These are phyloP conservation scores for Nicotiana otophora DNA, from an alignment of 257 asterid species.

Conservation along the genomic window DNA sequence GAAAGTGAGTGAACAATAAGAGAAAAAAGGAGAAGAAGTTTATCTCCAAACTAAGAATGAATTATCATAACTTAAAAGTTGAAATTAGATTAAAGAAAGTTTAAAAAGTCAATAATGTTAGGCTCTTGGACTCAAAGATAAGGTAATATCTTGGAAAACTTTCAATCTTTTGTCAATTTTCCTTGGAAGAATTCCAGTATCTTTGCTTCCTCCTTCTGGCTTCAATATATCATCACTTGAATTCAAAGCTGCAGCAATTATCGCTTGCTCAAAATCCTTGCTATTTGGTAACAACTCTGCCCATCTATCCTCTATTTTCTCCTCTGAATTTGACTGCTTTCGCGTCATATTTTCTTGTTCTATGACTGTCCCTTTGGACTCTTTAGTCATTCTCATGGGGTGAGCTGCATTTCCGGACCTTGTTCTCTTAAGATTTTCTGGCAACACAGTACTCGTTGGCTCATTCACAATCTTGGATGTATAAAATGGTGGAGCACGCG, in stretches of 20 bases:
- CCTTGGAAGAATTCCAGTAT: neutral
- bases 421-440: slow-evolving; percentile 53
- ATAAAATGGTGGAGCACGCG: slow-evolving; percentile 62
- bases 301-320: slow-evolving; percentile 11
- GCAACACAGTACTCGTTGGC: neutral
- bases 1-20: too few relatives aligned
- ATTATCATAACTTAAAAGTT: too few relatives aligned
- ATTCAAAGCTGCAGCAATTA: slow-evolving; percentile 10
- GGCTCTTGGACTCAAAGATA: slow-evolving; percentile 13
- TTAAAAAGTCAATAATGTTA: neutral
- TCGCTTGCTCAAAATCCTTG: slow-evolving; percentile 15
- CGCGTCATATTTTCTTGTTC: too few relatives aligned
- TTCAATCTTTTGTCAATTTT: slow-evolving; percentile 13
- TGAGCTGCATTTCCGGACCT: slow-evolving; percentile 27
- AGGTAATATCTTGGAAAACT: slow-evolving; percentile 10
- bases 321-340: too few relatives aligned
- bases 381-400: too few relatives aligned
- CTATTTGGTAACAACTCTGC: neutral
- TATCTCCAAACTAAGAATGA: too few relatives aligned
- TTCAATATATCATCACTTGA: neutral
- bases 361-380: too few relatives aligned
- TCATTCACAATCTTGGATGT: slow-evolving; percentile 30
- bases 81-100: too few relatives aligned
- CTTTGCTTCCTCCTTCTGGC: too few relatives aligned
- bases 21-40: too few relatives aligned